Conservation (phyloP, 1,284 basidiomycete species). For the Malassezia equina region DNA sequence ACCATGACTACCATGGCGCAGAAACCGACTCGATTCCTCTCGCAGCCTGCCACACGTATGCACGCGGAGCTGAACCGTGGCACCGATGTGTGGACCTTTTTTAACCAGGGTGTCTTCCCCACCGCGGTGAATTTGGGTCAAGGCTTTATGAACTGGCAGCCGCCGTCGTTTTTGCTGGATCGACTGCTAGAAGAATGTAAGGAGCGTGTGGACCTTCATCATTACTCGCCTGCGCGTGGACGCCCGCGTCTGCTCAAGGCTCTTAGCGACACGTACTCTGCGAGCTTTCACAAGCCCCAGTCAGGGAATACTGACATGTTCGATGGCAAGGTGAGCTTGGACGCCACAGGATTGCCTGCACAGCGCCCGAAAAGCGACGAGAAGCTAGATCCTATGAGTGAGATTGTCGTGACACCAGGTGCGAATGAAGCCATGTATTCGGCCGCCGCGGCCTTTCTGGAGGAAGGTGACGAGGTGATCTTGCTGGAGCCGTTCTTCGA, state of each 20-base stretch:
- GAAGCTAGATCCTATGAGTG: conserved; percentile 68
- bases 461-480: conserved; percentile 75
- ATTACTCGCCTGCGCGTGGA: conserved; percentile 44
- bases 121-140: conserved; percentile 45
- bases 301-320: conserved; percentile 9
- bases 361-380: conserved; percentile 51
- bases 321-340: not conserved
- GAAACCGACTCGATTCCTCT: conserved; percentile 22
- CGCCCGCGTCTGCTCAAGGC: conserved; percentile 34
- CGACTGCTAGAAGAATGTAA: conserved; percentile 19
- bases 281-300: conserved; percentile 23
- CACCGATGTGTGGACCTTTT: conserved; percentile 45
- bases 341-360: conserved; percentile 11
- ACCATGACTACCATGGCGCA: not conserved
- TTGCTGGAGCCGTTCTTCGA: conserved; percentile 93
- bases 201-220: conserved; percentile 37
- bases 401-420: conserved; percentile 87
- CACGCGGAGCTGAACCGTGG: conserved; percentile 30
- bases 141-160: conserved; percentile 47
- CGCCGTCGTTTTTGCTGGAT: conserved; percentile 33
- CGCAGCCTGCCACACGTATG: conserved; percentile 23
- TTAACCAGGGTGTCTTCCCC: conserved; percentile 41
- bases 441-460: conserved; percentile 31
- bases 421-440: conserved; percentile 55
- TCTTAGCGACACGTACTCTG: conserved; percentile 27